Conservation (phyloP, 805 yeast species). For the Millerozyma miso region DNA sequence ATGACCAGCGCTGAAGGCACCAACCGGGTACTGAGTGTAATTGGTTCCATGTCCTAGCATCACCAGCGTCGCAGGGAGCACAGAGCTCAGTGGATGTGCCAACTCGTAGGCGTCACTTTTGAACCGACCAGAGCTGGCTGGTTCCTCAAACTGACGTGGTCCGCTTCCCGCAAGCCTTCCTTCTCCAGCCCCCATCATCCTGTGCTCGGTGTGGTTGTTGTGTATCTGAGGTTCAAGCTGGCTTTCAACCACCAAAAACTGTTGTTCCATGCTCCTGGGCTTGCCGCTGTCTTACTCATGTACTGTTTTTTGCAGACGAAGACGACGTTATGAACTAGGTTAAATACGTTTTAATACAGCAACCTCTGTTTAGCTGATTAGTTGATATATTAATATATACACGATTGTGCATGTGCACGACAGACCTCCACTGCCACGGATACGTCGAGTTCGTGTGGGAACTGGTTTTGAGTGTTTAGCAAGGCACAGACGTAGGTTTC, state of each 20-base stretch:
- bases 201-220: slow-evolving; percentile 4
- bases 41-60: slow-evolving; percentile 10
- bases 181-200: neutral
- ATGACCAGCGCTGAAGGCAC: neutral
- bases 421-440: neutral
- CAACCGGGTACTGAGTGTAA: slow-evolving; percentile 6
- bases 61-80: slow-evolving; percentile 13
- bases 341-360: neutral
- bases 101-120: slow-evolving; percentile 8
- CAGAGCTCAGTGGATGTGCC: slow-evolving; percentile 10
- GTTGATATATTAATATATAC: neutral
- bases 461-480: too few relatives aligned
- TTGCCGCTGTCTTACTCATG: neutral
- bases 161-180: neutral
- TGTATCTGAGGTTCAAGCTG: slow-evolving; percentile 15
- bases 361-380: neutral
- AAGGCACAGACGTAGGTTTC: too few relatives aligned
- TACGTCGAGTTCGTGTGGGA: too few relatives aligned
- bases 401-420: neutral
- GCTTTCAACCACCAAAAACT: slow-evolving; percentile 14
- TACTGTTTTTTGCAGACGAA: neutral
- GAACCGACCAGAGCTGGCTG: neutral
- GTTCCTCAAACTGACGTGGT: neutral
- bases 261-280: slow-evolving; percentile 12
- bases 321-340: neutral